phyloP scores from a whole-genome alignment of 257 asterid genomes.

The Primulina eburnea region DNA sequence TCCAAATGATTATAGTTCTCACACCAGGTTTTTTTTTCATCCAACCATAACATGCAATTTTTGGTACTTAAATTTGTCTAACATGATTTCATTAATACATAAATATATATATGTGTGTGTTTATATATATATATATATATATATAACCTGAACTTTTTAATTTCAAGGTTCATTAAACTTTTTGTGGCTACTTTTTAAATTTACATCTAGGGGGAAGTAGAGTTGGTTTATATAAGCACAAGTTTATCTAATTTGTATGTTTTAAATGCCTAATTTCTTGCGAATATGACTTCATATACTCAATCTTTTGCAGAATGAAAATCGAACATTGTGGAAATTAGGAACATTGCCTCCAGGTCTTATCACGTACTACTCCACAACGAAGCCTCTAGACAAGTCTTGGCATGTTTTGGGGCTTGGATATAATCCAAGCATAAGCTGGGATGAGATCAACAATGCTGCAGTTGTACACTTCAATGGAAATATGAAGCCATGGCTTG shows the following conservation, averaged over 20 bases:
- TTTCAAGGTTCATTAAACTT: background rate
- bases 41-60: background rate
- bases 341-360: constrained; percentile 92
- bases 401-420: constrained; percentile 99
- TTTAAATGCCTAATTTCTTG: constrained; percentile 1
- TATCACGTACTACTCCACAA: constrained; percentile 81
- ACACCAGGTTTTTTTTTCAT: background rate
- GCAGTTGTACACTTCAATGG: constrained; percentile 92
- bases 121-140: too few relatives aligned
- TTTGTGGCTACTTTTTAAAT: background rate
- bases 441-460: constrained; percentile 78
- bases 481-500: constrained; percentile 90
- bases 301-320: constrained; percentile 54
- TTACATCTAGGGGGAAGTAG: background rate
- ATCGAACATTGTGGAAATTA: constrained; percentile 81
- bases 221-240: background rate
- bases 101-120: too few relatives aligned
- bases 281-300: constrained; percentile 13
- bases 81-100: too few relatives aligned
- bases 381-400: constrained; percentile 81
- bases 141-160: background rate
- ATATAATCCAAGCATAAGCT: constrained; percentile 77
- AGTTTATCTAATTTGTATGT: background rate
- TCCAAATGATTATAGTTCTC: background rate
- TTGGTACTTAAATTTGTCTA: background rate